Conservation (phyloP, 208 protist genomes). For the Porcisia hertigi region DNA sequence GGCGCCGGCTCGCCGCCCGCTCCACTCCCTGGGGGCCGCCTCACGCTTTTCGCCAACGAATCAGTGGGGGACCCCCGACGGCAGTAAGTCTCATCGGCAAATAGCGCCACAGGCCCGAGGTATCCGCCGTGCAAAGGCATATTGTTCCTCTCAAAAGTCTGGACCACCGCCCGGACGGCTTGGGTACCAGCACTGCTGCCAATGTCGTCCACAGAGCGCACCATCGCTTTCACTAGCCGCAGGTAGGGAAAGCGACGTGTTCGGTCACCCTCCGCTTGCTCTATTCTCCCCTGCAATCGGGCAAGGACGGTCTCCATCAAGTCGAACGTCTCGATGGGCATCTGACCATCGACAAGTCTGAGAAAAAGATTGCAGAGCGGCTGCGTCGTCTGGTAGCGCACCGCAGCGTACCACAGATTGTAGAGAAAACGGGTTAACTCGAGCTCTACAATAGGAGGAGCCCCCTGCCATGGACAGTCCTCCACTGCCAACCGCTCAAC, state of each 20-base stretch:
- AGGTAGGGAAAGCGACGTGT: constrained; percentile 54
- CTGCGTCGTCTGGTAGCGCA: constrained; percentile 55
- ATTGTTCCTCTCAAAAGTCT: constrained; percentile 63
- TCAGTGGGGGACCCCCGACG: constrained; percentile 9
- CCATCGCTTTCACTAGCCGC: constrained; percentile 41
- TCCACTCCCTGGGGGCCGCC: background rate
- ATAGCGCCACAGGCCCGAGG: constrained; percentile 37
- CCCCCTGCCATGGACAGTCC: constrained; percentile 21
- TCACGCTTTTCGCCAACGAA: constrained; percentile 2
- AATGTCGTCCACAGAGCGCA: constrained; percentile 56
- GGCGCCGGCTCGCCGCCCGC: background rate
- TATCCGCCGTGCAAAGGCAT: constrained; percentile 46
- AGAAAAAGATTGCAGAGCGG: constrained; percentile 73
- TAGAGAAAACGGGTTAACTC: constrained; percentile 70
- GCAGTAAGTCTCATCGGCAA: constrained; percentile 57
- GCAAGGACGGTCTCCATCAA: constrained; percentile 38
- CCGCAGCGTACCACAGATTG: constrained; percentile 72
- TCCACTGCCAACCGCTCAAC: background rate
- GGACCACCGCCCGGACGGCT: constrained; percentile 52
- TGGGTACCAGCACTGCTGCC: constrained; percentile 44
- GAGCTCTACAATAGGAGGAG: constrained; percentile 39
- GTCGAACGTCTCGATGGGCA: constrained; percentile 52
- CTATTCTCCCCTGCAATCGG: constrained; percentile 31
- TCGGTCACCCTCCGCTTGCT: constrained; percentile 49
- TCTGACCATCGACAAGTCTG: constrained; percentile 51